Evolutionary conservation across 305 asterid genomes (phyloP).

Genomic region (Salvia sclarea): DNA sequence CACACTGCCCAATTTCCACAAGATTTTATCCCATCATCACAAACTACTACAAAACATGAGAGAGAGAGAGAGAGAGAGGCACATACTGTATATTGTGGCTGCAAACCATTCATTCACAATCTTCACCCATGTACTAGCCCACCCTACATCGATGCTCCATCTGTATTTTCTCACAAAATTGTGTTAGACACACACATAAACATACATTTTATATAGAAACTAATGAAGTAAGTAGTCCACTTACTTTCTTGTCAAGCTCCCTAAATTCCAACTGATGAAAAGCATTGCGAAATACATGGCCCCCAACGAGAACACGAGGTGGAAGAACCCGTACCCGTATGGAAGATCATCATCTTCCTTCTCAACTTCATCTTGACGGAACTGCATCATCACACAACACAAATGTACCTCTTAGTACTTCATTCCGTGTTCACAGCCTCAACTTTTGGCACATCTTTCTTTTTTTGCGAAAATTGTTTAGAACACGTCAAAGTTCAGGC

Average conservation of each 20-base stretch:
- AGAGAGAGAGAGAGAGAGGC: neutral
- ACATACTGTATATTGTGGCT: slow-evolving; percentile 79
- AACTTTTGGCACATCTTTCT: neutral
- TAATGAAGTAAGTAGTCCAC: slow-evolving; percentile 15
- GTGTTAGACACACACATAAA: slow-evolving; percentile 1
- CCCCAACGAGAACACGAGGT: slow-evolving; percentile 82
- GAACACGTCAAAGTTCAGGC: no score
- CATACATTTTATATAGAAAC: neutral
- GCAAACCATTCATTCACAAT: slow-evolving; percentile 93
- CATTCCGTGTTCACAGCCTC: neutral
- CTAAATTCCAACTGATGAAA: slow-evolving; percentile 87
- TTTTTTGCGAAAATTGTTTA: neutral
- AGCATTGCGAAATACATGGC: slow-evolving; percentile 96
- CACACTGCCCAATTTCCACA: slow-evolving; percentile 56
- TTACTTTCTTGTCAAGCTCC: slow-evolving; percentile 72
- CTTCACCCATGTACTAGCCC: slow-evolving; percentile 97
- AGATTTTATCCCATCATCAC: neutral
- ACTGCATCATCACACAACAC: slow-evolving; percentile 41
- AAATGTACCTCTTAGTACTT: neutral
- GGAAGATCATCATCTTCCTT: slow-evolving; percentile 67
- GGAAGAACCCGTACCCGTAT: slow-evolving; percentile 84
- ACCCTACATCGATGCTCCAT: slow-evolving; percentile 94
- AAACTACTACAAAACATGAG: neutral
- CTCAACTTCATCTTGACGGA: slow-evolving; percentile 48
- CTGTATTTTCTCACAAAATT: slow-evolving; percentile 34